Evolutionary conservation across 225 moss, liverwort and hornwort genomes (phyloP).

Genomic region (Bryoerythrophyllum caledonicum): DNA sequence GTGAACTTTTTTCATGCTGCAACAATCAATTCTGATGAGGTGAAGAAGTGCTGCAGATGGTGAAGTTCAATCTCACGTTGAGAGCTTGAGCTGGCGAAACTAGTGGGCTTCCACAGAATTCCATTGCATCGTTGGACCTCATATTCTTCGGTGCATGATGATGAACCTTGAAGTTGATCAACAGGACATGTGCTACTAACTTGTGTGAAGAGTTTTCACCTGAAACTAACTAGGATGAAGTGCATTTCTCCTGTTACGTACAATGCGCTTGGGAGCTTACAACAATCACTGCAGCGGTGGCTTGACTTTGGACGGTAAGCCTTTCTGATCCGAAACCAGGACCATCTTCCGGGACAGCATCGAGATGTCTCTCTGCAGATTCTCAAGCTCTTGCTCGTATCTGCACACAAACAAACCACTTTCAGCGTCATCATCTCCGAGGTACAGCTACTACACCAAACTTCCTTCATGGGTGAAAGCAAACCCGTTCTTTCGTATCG

Average conservation of each 20-base stretch:
- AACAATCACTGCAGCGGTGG: slow-evolving; percentile 26
- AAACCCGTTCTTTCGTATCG: slow-evolving; percentile 41
- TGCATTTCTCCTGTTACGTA: not conserved
- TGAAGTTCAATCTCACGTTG: not conserved
- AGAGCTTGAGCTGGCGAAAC: not conserved
- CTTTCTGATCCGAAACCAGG: slow-evolving; percentile 36
- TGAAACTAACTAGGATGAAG: not conserved
- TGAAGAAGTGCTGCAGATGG: not conserved
- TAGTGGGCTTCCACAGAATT: not conserved
- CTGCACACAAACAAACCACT: slow-evolving; percentile 32
- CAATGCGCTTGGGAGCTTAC: no score
- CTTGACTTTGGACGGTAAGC: slow-evolving; percentile 28
- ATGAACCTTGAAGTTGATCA: slow-evolving; percentile 21
- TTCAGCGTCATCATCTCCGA: not conserved
- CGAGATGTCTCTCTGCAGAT: slow-evolving; percentile 36
- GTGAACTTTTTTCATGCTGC: not conserved
- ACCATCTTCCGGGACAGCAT: slow-evolving; percentile 40
- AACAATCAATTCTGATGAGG: not conserved
- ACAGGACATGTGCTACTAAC: not conserved
- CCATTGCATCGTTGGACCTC: not conserved
- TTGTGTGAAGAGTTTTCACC: not conserved
- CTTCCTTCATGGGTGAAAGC: not conserved
- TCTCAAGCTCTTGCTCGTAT: slow-evolving; percentile 47
- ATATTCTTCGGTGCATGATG: slow-evolving; percentile 24
- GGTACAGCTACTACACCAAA: not conserved